These are phyloP conservation scores for Saturnispora mendoncae DNA, from an alignment of 805 yeast genomes.

Conservation along the genomic window DNA sequence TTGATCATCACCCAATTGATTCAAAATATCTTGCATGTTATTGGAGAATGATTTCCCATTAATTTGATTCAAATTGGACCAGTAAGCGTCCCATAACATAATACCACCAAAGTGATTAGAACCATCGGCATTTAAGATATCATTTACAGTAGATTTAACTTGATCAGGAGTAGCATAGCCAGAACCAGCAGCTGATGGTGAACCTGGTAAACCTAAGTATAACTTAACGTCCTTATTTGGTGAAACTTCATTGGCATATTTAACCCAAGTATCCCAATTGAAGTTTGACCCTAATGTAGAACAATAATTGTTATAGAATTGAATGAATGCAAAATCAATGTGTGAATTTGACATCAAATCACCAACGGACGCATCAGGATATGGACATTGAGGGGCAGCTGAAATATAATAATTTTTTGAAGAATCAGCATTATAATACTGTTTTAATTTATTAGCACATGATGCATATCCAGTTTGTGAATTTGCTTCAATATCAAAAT, in stretches of 20 bases:
- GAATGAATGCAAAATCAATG: conserved; percentile 76
- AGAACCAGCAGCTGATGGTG: conserved; percentile 41
- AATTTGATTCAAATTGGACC: conserved; percentile 13
- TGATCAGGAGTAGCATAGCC: conserved; percentile 47
- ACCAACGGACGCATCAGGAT: conserved; percentile 59
- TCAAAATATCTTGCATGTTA: conserved; percentile 11
- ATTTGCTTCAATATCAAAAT: conserved; percentile 61
- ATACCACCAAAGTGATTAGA: conserved; percentile 55
- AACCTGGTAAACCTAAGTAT: conserved; percentile 65
- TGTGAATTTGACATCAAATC: conserved; percentile 39
- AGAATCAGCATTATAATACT: conserved; percentile 28
- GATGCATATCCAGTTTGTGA: conserved; percentile 58
- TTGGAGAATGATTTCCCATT: conserved; percentile 14
- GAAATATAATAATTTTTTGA: conserved; percentile 63
- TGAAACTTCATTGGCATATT: conserved; percentile 47
- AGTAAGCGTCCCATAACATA: conserved; percentile 74
- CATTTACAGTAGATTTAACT: conserved; percentile 26
- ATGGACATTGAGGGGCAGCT: conserved; percentile 90
- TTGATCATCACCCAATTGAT: conserved; percentile 9
- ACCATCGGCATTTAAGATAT: conserved; percentile 21
- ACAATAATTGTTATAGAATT: conserved; percentile 85
- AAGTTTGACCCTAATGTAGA: conserved; percentile 39
- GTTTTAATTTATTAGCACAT: conserved; percentile 42
- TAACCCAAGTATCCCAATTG: conserved; percentile 63
- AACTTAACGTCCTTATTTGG: conserved; percentile 64